Evolutionary conservation across 1,284 basidiomycete species (phyloP).

Genomic region (Meripilus lineatus): DNA sequence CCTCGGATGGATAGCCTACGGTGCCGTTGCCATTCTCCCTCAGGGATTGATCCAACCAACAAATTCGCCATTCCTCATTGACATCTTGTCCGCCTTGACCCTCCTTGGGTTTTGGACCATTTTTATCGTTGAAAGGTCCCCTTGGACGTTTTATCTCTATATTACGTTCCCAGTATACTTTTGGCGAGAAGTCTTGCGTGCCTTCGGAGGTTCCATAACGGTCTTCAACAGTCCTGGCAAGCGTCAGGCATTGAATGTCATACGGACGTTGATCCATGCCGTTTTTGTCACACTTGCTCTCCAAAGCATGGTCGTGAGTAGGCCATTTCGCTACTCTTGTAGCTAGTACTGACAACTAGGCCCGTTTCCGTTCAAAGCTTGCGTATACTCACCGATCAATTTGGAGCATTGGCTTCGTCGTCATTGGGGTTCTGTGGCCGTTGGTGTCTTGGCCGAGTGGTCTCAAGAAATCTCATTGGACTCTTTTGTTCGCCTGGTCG

Average conservation of each 20-base stretch:
- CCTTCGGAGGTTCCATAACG: slow-evolving; percentile 11
- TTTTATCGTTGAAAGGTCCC: slow-evolving; percentile 63
- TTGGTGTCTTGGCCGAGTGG: slow-evolving; percentile 39
- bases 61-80: no score
- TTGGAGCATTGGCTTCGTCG: slow-evolving; percentile 68
- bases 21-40: slow-evolving; percentile 48
- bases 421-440: slow-evolving; percentile 72
- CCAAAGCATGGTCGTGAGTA: slow-evolving; percentile 70
- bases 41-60: no score
- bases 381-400: slow-evolving; percentile 67
- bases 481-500: slow-evolving; percentile 43
- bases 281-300: slow-evolving; percentile 40
- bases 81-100: slow-evolving; percentile 24
- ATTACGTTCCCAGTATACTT: slow-evolving; percentile 74
- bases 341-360: background rate
- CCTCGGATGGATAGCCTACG: slow-evolving; percentile 72
- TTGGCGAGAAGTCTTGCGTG: slow-evolving; percentile 45
- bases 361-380: slow-evolving; percentile 36
- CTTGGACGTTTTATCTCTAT: slow-evolving; percentile 77
- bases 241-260: background rate
- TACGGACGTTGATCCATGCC: slow-evolving; percentile 18
- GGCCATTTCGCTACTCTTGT: background rate
- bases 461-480: slow-evolving; percentile 25
- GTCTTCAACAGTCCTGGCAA: slow-evolving; percentile 2
- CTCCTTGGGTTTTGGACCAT: slow-evolving; percentile 40